These are phyloP conservation scores for Solanum paucissectum DNA, from an alignment of 257 asterid species.

Conservation along the genomic window DNA sequence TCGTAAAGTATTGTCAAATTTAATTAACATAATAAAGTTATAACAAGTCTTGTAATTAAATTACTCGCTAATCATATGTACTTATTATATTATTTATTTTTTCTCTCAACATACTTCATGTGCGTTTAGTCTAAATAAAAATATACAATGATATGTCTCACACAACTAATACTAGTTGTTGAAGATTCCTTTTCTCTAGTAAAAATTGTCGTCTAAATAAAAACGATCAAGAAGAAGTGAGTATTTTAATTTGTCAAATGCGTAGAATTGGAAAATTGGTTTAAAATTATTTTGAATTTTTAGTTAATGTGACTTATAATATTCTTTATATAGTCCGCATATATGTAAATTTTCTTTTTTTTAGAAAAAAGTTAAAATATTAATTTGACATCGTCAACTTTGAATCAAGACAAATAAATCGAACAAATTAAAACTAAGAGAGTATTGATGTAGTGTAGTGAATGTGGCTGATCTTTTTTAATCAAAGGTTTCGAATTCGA, in stretches of 20 bases:
- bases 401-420: background rate
- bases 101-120: background rate
- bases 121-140: background rate
- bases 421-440: background rate
- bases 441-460: background rate
- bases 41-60: background rate
- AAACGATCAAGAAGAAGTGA: background rate
- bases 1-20: background rate
- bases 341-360: background rate
- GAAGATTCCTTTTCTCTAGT: background rate
- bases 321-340: background rate
- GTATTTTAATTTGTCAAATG: background rate
- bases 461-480: too few species aligned
- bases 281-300: background rate
- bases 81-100: background rate
- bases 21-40: background rate
- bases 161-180: background rate
- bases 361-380: background rate
- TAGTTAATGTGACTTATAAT: background rate
- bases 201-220: background rate
- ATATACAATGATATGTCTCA: background rate
- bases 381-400: background rate
- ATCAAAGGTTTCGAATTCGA: rapidly evolving
- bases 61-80: background rate
- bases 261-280: background rate